Percentiles rank a stretch among this genome's conserved stretches.
phyloP scores from a whole-genome alignment of 2,329 filamentous ascomycete genomes.

The Penicillium sp. region DNA sequence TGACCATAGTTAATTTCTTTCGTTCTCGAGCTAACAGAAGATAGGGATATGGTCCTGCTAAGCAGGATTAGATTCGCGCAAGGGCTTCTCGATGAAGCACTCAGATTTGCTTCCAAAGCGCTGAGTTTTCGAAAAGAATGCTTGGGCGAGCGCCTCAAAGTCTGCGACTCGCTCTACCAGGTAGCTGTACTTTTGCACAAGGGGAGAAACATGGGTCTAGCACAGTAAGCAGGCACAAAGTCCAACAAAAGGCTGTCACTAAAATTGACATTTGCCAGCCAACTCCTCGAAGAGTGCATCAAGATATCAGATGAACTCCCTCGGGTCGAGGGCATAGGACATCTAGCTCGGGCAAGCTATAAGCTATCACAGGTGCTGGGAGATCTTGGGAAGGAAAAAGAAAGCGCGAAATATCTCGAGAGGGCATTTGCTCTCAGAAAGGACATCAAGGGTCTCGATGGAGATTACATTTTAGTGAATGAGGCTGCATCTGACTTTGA shows the following conservation, averaged over 20 bases:
- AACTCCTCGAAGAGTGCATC: constrained; percentile 9
- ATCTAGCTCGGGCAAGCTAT: constrained; percentile 9
- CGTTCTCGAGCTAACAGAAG: too few relatives aligned
- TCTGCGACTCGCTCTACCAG: constrained; percentile 14
- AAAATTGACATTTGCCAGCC: constrained; percentile 1
- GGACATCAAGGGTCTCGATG: not conserved
- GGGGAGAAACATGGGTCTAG: constrained; percentile 1
- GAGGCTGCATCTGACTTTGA: constrained; percentile 8
- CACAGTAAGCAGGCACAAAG: constrained; percentile 1
- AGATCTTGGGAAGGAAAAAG: not conserved
- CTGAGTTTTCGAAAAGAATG: constrained; percentile 6
- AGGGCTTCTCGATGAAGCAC: constrained; percentile 3
- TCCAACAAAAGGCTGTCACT: not conserved
- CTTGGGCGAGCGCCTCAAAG: constrained; percentile 11
- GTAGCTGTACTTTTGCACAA: constrained; percentile 1
- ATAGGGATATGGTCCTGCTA: constrained; percentile 4
- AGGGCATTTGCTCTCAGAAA: not conserved
- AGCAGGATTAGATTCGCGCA: constrained; percentile 7
- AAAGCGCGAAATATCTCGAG: constrained; percentile 3
- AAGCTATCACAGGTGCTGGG: constrained; percentile 6
- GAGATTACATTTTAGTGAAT: not conserved
- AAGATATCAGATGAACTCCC: constrained; percentile 7
- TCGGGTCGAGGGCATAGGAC: constrained; percentile 6
- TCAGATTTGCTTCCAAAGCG: constrained; percentile 8
- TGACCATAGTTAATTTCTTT: too few relatives aligned